A percentile compares a stretch with the other conserved stretches of the same genome.
These are phyloP conservation scores for Blastomyces emzantsi DNA, from an alignment of 2,329 filamentous ascomycete species.

Conservation along the genomic window DNA sequence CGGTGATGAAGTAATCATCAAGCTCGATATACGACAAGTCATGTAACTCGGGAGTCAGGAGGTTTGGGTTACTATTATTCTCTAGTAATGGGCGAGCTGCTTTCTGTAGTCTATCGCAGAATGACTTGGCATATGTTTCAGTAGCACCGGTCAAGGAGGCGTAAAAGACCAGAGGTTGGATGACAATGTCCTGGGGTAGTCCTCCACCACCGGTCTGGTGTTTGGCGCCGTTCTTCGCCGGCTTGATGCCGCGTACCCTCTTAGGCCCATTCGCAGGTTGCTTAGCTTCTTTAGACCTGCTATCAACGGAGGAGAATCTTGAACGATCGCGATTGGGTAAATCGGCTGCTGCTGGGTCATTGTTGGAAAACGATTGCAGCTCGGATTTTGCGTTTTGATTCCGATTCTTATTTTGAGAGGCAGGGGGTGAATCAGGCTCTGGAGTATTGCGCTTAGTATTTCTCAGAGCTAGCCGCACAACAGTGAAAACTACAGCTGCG, in stretches of 20 bases:
- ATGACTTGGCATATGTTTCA: conserved; percentile 58
- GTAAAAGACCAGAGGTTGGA: conserved; percentile 73
- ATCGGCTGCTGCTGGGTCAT: neutral
- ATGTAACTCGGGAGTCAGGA: conserved; percentile 54
- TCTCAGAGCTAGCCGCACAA: neutral
- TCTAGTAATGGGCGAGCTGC: conserved; percentile 26
- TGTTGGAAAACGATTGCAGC: neutral
- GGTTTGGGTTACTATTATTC: conserved; percentile 16
- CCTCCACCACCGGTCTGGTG: neutral
- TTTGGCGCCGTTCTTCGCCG: conserved; percentile 10
- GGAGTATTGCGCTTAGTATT: neutral
- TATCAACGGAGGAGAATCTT: conserved; percentile 8
- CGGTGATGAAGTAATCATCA: conserved; percentile 81
- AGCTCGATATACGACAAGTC: conserved; percentile 83
- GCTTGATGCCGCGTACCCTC: conserved; percentile 14
- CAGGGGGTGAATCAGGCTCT: neutral
- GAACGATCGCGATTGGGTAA: neutral
- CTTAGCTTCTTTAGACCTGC: neutral
- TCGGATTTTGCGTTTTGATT: neutral
- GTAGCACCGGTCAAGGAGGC: conserved; percentile 81
- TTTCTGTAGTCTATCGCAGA: conserved; percentile 48
- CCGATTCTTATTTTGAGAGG: neutral
- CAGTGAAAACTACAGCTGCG: neutral
- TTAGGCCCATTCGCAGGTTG: conserved; percentile 12
- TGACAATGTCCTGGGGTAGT: conserved; percentile 10